phyloP scores from a whole-genome alignment of 1,284 basidiomycete genomes.

The Papiliotrema flavescens region DNA sequence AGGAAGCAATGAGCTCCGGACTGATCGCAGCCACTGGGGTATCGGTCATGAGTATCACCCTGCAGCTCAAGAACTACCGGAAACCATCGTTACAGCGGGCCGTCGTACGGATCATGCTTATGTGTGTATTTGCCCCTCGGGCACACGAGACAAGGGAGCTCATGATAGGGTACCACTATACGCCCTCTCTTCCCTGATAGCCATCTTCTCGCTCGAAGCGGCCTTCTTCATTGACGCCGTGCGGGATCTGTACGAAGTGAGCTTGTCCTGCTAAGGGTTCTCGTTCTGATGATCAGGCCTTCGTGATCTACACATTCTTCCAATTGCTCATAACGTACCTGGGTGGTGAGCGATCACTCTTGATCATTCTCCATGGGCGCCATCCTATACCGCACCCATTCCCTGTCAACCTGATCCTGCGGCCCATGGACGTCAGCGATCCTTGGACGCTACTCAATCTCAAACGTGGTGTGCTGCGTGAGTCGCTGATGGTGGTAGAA shows the following conservation, averaged over 20 bases:
- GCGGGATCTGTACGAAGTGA: conserved; percentile 91
- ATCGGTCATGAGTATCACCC: conserved; percentile 74
- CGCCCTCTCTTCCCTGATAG: conserved; percentile 84
- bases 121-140: conserved; percentile 51
- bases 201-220: conserved; percentile 87
- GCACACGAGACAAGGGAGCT: neutral
- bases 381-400: conserved; percentile 82
- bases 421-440: conserved; percentile 79
- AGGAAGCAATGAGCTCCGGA: neutral
- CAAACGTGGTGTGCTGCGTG: conserved; percentile 91
- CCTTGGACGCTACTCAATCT: conserved; percentile 91
- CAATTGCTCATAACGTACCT: conserved; percentile 78
- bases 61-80: conserved; percentile 87
- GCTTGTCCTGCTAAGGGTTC: too few relatives aligned
- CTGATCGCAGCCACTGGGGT: conserved; percentile 62
- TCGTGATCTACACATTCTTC: conserved; percentile 94
- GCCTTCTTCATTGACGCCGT: conserved; percentile 95
- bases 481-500: conserved; percentile 37
- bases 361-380: conserved; percentile 86
- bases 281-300: conserved; percentile 64
- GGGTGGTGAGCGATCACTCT: conserved; percentile 86
- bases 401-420: conserved; percentile 69
- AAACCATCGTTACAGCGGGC: conserved; percentile 75
- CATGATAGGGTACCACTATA: conserved; percentile 76
- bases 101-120: conserved; percentile 93